Base-by-base conservation (phyloP, 768 basidiomycete genomes). In the Kwoniella bestiolae region DNA sequence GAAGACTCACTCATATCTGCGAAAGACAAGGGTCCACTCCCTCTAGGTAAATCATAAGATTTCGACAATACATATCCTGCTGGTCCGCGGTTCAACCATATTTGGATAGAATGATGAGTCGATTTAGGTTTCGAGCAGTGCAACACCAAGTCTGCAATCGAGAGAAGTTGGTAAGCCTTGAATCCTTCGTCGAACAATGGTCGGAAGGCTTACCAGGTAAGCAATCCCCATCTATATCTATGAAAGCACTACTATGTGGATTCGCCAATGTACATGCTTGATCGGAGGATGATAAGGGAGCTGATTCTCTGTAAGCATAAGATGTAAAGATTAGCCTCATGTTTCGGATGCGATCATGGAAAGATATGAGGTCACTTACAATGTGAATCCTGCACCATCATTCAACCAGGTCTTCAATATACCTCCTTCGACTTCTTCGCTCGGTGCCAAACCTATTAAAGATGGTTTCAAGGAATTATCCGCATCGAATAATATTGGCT, bases 211-310 rank as follows among this genome's bases (percentile, higher is more conserved):
- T n/a, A 90, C 92, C 92, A 68, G 94, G 92, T 3, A 96, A 84
- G 79, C 96, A 98, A 79, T 99, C 96, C 12, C 96, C 96, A 67
- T 98, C 87, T 41, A 99, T 83, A 75, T 99, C 96, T 4, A 98
- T 86, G 18, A 94, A 90, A 0, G 94, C 94, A 80, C 94, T 96
- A 76, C 91, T 93, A 77, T 98, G 96, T 5, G 95, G 94, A 68
- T 89, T 88, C 11, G 91, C 86, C n/a, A 92, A 79, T 9, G 82
- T 85, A 81, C 96, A 99, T 46, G 78, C 67, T 44, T 73, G 73
- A 0, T 88, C 87, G 16, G 84, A 70, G 14, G 86, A 88, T 23
- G 84, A 79, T 70, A 92, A 86, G 16, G 85, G 84, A 1, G 90
- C 86, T 49, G 87, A 83, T 31, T 82, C 79, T 8, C 90, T 91